Percentiles rank a stretch among this genome's conserved stretches.
These are phyloP conservation scores for Starmerella ratchasimensis DNA, from an alignment of 805 yeast genomes.

Conservation along the genomic window DNA sequence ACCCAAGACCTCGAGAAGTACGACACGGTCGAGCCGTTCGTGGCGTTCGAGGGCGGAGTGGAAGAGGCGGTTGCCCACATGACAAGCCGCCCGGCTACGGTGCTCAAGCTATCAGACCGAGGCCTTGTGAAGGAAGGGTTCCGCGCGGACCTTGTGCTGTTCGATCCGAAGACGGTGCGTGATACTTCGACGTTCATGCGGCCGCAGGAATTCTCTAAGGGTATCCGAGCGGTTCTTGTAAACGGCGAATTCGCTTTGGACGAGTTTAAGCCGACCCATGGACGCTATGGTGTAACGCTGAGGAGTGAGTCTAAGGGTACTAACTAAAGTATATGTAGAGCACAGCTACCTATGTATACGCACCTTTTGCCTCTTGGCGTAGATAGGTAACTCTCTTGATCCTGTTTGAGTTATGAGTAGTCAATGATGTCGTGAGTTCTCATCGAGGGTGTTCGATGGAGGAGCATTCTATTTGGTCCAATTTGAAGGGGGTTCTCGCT, in stretches of 20 bases:
- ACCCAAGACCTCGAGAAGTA: constrained; percentile 2
- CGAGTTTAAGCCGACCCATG: constrained; percentile 10
- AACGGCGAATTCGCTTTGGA: constrained; percentile 12
- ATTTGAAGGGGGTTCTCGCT: too few species aligned
- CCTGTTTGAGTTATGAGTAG: too few species aligned
- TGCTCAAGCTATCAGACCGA: constrained; percentile 8
- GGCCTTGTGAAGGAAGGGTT: constrained; percentile 4
- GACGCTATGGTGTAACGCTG: constrained; percentile 2
- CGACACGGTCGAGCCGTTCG: constrained; percentile 4
- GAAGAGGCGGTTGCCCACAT: constrained; percentile 12
- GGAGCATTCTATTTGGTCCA: too few species aligned
- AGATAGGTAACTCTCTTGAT: too few species aligned
- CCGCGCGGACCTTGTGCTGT: constrained; percentile 12
- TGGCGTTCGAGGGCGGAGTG: constrained; percentile 9
- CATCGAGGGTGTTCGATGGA: too few species aligned
- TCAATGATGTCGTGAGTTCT: too few species aligned
- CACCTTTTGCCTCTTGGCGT: too few species aligned
- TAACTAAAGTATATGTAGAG: too few species aligned
- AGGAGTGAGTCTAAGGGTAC: too few species aligned
- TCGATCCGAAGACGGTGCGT: constrained; percentile 11
- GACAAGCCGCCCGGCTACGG: constrained; percentile 11
- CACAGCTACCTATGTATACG: too few species aligned
- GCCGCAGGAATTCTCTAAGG: constrained; percentile 7
- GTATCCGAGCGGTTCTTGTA: constrained; percentile 9
- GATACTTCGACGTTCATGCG: constrained; percentile 10